Percentiles rank a stretch among this genome's conserved stretches.
These are phyloP conservation scores for Citrus cavaleriei DNA, from an alignment of 345 rosid genomes.

Conservation along the genomic window DNA sequence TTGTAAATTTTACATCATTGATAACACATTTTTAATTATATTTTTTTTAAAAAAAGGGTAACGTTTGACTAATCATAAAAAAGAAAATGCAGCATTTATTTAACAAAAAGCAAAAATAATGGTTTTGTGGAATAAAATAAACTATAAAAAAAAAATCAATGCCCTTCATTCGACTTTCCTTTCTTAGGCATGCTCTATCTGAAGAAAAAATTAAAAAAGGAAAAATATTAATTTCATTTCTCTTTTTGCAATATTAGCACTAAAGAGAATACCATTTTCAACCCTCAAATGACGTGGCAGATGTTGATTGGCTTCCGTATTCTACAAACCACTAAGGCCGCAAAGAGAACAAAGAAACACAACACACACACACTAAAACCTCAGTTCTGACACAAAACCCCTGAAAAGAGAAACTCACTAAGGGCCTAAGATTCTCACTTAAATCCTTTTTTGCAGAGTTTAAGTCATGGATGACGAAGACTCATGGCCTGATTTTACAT, in stretches of 20 bases:
- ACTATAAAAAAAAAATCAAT: not conserved
- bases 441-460: not conserved
- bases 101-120: not conserved
- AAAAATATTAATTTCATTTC: not conserved
- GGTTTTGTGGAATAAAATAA: not conserved
- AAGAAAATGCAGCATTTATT: no score
- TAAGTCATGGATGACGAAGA: not conserved
- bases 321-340: no score
- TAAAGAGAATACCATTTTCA: not conserved
- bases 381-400: not conserved
- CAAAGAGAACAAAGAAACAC: no score
- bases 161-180: no score
- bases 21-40: not conserved
- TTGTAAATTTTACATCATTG: no score
- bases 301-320: no score
- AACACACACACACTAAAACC: not conserved
- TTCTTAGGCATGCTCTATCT: no score
- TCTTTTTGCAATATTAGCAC: not conserved
- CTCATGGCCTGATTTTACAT: constrained; percentile 9
- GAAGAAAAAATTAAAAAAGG: no score
- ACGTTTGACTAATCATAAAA: no score
- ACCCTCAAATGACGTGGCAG: no score
- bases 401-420: not conserved
- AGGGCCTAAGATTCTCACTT: not conserved
- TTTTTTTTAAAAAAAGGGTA: not conserved